Percentiles rank a stretch among this genome's conserved stretches.
phyloP scores from a whole-genome alignment of 75 land plant genomes.

The Larix kaempferi region DNA sequence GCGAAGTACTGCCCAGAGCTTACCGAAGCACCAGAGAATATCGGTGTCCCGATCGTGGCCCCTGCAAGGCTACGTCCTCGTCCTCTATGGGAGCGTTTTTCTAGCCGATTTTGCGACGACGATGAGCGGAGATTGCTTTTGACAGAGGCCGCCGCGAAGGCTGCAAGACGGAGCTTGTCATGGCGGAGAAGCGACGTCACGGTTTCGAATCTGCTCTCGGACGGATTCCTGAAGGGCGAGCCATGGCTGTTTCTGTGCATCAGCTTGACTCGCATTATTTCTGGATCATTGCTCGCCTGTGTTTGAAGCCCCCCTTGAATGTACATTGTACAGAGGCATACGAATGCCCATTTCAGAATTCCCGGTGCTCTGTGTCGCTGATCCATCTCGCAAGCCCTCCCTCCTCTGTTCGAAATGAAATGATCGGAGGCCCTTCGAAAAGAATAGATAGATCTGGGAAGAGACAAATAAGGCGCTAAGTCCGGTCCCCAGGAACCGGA shows the following conservation, averaged over 20 bases:
- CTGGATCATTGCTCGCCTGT: not conserved
- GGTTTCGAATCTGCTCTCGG: not conserved
- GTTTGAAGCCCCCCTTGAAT: not conserved
- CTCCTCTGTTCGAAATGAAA: not conserved
- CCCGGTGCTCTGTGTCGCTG: too few relatives aligned
- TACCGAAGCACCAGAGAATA: constrained; percentile 50
- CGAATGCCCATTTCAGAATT: not conserved
- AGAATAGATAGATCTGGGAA: too few relatives aligned
- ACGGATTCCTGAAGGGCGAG: not conserved
- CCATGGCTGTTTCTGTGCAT: not conserved
- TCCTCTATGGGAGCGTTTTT: not conserved
- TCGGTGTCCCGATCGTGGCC: constrained; percentile 15
- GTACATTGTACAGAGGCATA: not conserved
- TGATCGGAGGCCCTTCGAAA: not conserved
- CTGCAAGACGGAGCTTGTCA: not conserved
- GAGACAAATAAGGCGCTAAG: too few relatives aligned
- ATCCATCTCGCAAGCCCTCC: not conserved
- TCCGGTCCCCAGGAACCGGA: too few relatives aligned
- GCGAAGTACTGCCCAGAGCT: constrained; percentile 73
- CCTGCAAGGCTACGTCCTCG: not conserved
- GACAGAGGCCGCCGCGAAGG: not conserved
- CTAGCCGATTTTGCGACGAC: too few relatives aligned
- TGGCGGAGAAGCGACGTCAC: not conserved
- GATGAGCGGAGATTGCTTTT: too few relatives aligned
- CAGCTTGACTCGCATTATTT: not conserved